A percentile compares a stretch with the other conserved stretches of the same genome.
These are phyloP conservation scores for Haplosporangium sp. DNA, from an alignment of 371 early-diverging fungal species.

Conservation along the genomic window DNA sequence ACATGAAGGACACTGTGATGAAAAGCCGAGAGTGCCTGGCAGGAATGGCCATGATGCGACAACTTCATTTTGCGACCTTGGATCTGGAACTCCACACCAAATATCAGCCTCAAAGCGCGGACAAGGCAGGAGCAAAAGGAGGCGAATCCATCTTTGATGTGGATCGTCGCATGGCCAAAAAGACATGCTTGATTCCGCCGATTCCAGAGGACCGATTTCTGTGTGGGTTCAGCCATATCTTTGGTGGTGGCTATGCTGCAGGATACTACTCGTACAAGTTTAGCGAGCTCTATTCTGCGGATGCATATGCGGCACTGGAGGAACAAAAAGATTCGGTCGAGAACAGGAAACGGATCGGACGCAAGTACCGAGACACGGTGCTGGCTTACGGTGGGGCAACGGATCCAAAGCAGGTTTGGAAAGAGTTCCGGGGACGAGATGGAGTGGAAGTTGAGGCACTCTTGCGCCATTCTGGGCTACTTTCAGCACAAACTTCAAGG, in stretches of 20 bases:
- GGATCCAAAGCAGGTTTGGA: conserved; percentile 69
- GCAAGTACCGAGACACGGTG: conserved; percentile 71
- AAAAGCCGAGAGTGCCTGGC: conserved; percentile 65
- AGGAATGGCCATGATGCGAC: conserved; percentile 70
- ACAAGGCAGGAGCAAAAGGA: background rate
- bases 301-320: conserved; percentile 76
- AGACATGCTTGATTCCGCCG: conserved; percentile 62
- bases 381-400: conserved; percentile 76
- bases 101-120: conserved; percentile 51
- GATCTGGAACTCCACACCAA: conserved; percentile 69
- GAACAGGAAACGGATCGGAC: conserved; percentile 55
- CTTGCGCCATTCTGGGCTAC: conserved; percentile 66
- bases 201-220: conserved; percentile 69
- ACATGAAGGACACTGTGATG: conserved; percentile 68
- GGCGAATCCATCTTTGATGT: conserved; percentile 65
- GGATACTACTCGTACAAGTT: conserved; percentile 79
- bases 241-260: conserved; percentile 73
- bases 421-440: conserved; percentile 66
- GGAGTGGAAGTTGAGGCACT: conserved; percentile 67
- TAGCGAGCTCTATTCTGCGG: conserved; percentile 76
- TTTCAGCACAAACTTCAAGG: too few relatives aligned
- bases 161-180: conserved; percentile 65
- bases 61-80: conserved; percentile 70
- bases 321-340: conserved; percentile 55
- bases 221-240: conserved; percentile 74